Conservation (phyloP, 306 rosid species). For the Geum urbanum region DNA sequence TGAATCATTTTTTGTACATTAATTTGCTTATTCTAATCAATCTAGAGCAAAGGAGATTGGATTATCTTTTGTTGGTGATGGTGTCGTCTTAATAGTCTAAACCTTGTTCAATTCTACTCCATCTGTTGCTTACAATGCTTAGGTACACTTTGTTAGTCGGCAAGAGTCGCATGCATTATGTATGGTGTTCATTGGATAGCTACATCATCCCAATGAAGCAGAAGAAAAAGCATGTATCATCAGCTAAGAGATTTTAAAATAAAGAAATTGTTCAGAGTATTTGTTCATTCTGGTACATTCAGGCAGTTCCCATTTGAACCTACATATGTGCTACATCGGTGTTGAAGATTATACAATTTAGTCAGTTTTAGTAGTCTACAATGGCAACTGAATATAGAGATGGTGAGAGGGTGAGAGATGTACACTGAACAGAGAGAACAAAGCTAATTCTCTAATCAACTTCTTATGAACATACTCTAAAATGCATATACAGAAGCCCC, state of each 20-base stretch:
- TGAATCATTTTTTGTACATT: no score
- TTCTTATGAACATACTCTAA: conserved; percentile 7
- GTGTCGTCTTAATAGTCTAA: no score
- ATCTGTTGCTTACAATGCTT: no score
- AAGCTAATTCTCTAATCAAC: conserved; percentile 8
- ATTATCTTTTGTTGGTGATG: no score
- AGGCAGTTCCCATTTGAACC: background rate
- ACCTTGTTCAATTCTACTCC: no score
- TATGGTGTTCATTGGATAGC: background rate
- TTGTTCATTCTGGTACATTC: background rate
- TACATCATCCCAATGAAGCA: background rate
- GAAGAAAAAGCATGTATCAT: background rate
- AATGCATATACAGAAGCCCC: background rate
- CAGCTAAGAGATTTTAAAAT: background rate
- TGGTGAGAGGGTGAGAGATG: background rate
- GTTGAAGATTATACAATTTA: conserved; percentile 5
- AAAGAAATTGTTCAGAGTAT: background rate
- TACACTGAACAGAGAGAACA: conserved; percentile 6
- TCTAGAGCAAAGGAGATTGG: no score
- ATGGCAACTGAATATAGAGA: conserved; percentile 15
- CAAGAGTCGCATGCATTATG: background rate
- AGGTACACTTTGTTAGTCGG: background rate
- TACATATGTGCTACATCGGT: background rate
- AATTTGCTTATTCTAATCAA: no score
- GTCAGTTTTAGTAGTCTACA: background rate